A percentile compares a stretch with the other conserved stretches of the same genome.
Conservation (phyloP, 331 rosid genomes). For the Malus hybrid region DNA sequence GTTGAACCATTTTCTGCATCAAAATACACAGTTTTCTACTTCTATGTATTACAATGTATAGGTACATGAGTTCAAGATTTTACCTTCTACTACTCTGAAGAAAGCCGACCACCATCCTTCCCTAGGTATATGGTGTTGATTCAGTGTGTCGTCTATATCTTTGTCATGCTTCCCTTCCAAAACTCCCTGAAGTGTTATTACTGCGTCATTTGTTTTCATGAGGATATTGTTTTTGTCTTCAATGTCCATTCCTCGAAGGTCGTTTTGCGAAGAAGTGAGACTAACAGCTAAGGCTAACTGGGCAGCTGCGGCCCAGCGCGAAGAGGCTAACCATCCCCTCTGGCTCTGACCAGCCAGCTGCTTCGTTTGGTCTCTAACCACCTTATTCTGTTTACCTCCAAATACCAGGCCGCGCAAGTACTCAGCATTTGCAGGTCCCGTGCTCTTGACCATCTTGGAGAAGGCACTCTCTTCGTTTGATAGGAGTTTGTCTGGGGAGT, state of each 20-base stretch:
- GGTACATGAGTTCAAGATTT: not conserved
- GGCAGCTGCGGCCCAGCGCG: constrained; percentile 60
- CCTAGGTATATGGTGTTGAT: constrained; percentile 35
- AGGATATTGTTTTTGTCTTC: constrained; percentile 34
- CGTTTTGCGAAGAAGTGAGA: constrained; percentile 46
- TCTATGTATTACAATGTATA: no score
- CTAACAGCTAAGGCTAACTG: constrained; percentile 59
- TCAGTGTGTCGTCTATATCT: constrained; percentile 42
- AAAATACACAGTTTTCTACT: no score
- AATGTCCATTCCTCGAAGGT: constrained; percentile 32
- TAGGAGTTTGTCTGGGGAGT: constrained; percentile 54
- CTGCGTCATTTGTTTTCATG: constrained; percentile 51
- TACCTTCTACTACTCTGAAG: constrained; percentile 74
- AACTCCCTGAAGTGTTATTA: constrained; percentile 58
- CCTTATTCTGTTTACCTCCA: constrained; percentile 19
- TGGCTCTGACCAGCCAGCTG: constrained; percentile 13
- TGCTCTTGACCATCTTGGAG: constrained; percentile 79
- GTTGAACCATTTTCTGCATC: no score
- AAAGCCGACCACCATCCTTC: constrained; percentile 79
- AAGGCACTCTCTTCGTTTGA: constrained; percentile 58
- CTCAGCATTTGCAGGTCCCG: constrained; percentile 78
- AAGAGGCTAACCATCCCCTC: constrained; percentile 30
- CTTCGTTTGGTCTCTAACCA: constrained; percentile 8
- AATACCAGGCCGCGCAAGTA: constrained; percentile 55
- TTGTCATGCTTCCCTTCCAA: constrained; percentile 68